A percentile compares a stretch with the other conserved stretches of the same genome.
phyloP scores from a whole-genome alignment of 257 asterid species.

The Solanum tarapatanum region DNA sequence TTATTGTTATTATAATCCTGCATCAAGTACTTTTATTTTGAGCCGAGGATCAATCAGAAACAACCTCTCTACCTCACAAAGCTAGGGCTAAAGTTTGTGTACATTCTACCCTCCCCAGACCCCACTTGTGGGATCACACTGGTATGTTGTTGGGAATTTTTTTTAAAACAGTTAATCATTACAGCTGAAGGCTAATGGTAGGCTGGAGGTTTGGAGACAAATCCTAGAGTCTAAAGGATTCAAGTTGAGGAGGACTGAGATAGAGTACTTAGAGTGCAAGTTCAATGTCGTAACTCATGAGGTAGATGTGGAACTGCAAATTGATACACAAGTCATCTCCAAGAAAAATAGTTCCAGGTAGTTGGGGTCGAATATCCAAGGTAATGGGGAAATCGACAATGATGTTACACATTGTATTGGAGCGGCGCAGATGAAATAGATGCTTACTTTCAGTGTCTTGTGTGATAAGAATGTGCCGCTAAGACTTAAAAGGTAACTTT shows the following conservation, averaged over 20 bases:
- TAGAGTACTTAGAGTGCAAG: background rate
- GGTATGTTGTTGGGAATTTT: background rate
- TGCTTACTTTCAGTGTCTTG: background rate
- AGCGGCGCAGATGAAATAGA: background rate
- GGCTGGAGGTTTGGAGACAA: background rate
- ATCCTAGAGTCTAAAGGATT: background rate
- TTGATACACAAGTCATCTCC: background rate
- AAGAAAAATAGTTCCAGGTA: background rate
- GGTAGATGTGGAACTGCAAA: background rate
- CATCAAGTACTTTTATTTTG: background rate
- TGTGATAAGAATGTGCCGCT: background rate
- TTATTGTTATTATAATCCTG: too few relatives aligned
- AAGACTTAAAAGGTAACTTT: background rate
- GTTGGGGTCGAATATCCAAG: background rate
- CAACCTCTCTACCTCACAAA: background rate
- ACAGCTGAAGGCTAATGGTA: background rate
- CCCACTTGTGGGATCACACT: background rate
- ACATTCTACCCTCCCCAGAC: background rate
- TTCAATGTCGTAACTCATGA: background rate
- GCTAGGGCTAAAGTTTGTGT: background rate
- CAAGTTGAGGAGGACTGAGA: background rate
- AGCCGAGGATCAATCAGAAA: background rate
- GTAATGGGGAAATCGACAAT: background rate
- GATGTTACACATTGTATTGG: background rate
- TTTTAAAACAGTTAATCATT: too few relatives aligned